Conservation (phyloP, 176 grass and related monocot genomes). For the Olyra latifolia region DNA sequence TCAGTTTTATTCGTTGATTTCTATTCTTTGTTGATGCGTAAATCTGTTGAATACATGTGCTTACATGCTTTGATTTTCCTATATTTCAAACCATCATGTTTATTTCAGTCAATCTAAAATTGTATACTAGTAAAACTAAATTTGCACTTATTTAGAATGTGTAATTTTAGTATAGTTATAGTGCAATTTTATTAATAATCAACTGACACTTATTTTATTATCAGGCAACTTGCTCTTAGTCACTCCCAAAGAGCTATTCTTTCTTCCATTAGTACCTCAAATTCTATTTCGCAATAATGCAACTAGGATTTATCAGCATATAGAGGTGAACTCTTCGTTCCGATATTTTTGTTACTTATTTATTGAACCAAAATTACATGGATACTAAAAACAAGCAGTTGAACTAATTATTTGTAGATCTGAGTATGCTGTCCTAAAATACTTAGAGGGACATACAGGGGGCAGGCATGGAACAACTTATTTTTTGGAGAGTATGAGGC, state of each 20-base stretch:
- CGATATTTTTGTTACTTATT: background rate
- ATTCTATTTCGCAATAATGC: background rate
- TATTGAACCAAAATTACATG: background rate
- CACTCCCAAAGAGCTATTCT: background rate
- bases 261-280: background rate
- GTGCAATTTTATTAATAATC: too few species aligned
- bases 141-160: too few species aligned
- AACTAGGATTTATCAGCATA: slow-evolving; percentile 3
- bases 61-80: too few species aligned
- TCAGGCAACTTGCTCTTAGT: too few species aligned
- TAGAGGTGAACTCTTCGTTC: background rate
- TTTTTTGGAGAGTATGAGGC: background rate
- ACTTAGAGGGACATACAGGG: background rate
- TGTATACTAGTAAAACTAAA: too few species aligned
- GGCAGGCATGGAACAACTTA: background rate
- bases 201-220: too few species aligned
- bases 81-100: too few species aligned
- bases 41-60: too few species aligned
- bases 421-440: background rate
- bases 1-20: too few species aligned
- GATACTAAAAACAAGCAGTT: background rate
- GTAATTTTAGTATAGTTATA: too few species aligned
- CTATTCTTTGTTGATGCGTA: too few species aligned
- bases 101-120: too few species aligned
- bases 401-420: background rate